These are phyloP conservation scores for Nicotiana knightiana DNA, from an alignment of 257 asterid species.

Conservation along the genomic window DNA sequence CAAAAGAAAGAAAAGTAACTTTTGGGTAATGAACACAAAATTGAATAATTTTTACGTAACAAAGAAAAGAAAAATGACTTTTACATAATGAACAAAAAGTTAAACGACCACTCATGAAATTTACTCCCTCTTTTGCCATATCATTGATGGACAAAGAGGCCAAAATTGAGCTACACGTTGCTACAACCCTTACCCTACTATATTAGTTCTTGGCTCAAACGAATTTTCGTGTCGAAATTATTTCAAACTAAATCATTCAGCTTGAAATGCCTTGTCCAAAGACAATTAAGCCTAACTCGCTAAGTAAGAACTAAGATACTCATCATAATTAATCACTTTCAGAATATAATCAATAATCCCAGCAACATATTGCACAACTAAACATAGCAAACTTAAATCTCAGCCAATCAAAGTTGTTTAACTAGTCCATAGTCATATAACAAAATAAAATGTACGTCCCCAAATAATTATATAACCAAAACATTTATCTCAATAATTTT, in stretches of 20 bases:
- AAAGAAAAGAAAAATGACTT: no score
- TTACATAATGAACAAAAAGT: no score
- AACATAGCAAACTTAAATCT: background rate
- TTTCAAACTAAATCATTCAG: background rate
- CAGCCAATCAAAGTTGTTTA: background rate
- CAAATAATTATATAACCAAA: background rate
- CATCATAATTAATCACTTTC: no score
- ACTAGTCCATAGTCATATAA: background rate
- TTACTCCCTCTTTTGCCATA: background rate
- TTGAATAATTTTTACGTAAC: no score
- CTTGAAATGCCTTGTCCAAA: no score
- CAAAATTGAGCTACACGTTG: no score
- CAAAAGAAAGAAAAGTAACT: no score
- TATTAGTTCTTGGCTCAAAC: no score
- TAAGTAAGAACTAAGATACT: background rate
- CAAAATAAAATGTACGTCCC: background rate
- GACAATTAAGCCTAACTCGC: background rate
- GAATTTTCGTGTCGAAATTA: background rate
- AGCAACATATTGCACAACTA: background rate
- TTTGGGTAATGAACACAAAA: no score
- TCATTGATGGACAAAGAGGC: no score
- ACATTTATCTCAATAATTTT: background rate
- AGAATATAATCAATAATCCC: background rate
- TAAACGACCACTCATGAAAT: no score
- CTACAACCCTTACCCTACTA: no score